Evolutionary conservation across 495 filamentous ascomycete species (phyloP), one percentile per base, ranked within the genome.

Genomic region (Tuber magnatum): DNA sequence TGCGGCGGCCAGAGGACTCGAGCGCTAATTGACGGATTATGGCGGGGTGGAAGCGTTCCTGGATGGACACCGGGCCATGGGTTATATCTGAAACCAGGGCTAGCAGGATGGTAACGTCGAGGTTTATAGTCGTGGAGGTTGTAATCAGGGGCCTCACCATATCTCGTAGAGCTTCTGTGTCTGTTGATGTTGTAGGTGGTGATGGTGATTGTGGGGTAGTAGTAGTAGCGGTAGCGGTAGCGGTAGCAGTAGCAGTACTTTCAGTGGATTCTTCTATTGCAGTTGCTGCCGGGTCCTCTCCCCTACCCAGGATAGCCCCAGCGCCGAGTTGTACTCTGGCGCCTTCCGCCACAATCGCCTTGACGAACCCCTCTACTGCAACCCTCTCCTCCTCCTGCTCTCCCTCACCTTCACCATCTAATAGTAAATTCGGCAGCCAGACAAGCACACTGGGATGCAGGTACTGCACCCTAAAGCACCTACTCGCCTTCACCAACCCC

Each of bases 381-480:
- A 35, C 56, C 56, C 28, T 65, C 56, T 65, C 56, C 56, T 28
- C 56, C 12, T 16, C 56, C 56, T 18, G 12, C 56, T 35, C 56
- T 4, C 32, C 56, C 28, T 65, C 28, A 2, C 28, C 28, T 18
- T 35, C 32, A 65, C 56, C 56, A 65, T 65, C 56, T 28, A 65
- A 20, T 12, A 28, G 12, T 8, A 65, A 35, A 65, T 35, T 65
- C 0, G 90, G 88, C 24, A 92, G 83, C 68, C 92, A 85, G 77
- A 92, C 84, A 24, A 86, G 86, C 61, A 92, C 83, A 18, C 83
- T 83, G 8, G 90, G 90, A 76, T 88, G 86, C 42, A 80, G 86
- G 74, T 91, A 90, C 73, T 86, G 85, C 46, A 91, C 84, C 43
- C 88, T 85, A 38, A 85, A 87, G 74, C 85, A 84, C 77, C 84